phyloP scores from a whole-genome alignment of 257 asterid species.

The Prunella vulgaris region DNA sequence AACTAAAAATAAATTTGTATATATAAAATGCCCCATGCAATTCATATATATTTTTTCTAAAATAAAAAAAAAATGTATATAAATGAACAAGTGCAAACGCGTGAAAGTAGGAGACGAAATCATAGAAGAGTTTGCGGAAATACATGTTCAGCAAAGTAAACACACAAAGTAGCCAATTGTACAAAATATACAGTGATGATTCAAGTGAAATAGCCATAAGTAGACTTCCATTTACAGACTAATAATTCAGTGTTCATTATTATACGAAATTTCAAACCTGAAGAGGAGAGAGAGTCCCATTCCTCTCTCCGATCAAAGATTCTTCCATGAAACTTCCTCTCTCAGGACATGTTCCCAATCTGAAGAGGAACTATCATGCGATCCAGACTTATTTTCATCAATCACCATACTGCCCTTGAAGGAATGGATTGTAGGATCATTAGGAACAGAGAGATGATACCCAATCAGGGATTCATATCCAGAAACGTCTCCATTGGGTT shows the following conservation, averaged over 20 bases:
- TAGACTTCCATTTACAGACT: background rate
- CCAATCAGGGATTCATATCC: slow-evolving; percentile 38
- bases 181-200: slow-evolving; percentile 11
- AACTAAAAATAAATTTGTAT: no score
- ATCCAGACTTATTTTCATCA: slow-evolving; percentile 29
- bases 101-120: background rate
- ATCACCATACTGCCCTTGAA: slow-evolving; percentile 20
- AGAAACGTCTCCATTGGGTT: slow-evolving; percentile 17
- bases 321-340: slow-evolving; percentile 61
- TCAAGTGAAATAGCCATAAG: background rate
- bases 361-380: slow-evolving; percentile 53
- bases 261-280: slow-evolving; percentile 5
- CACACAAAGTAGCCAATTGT: background rate
- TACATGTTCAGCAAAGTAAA: background rate
- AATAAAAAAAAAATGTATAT: background rate
- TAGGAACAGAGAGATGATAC: slow-evolving; percentile 26
- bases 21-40: no score
- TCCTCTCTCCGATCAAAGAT: slow-evolving; percentile 4
- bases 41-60: no score
- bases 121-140: background rate
- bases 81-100: background rate
- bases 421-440: slow-evolving; percentile 32
- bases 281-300: background rate
- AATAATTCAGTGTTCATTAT: slow-evolving; percentile 1
- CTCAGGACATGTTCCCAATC: slow-evolving; percentile 90